Evolutionary conservation across 495 filamentous ascomycete species (phyloP), one percentile per base, ranked within the genome.

Genomic region (Cenococcum geophilum): DNA sequence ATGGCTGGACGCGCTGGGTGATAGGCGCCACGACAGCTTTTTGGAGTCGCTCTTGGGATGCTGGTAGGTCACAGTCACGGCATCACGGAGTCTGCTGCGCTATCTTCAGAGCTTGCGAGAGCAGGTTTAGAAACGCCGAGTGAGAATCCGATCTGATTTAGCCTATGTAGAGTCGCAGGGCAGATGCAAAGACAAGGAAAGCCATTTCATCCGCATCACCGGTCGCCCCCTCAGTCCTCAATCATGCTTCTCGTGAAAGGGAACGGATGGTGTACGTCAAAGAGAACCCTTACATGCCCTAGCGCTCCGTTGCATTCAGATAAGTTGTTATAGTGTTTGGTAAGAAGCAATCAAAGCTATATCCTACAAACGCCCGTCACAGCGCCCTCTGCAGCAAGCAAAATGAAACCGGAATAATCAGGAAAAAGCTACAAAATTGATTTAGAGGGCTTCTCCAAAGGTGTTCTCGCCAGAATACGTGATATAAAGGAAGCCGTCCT

Each of bases 381-480:
- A 23, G 23, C 37, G 48, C 43, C 45, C 4, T 54, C 11, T 54
- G 21, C 56, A 43, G 9, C 8, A 12, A 23, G 43, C 18, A 37
- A 47, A 48, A 5, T 10, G 25, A 43, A 25, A 40, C 36, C 18
- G n/a, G 59, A 59, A 42, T 18, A 25, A 47, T n/a, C 34, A 35
- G 32, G 55, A 25, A 36, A 34, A 25, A 37, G 25, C 18, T 14
- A 18, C 40, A 10, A 42, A 14, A 48, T 12, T 12, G 20, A 27
- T 40, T 49, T 62, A 66, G 62, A 43, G 56, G 11, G 48, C 63
- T 59, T 80, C 84, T 69, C 93, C 93, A 72, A 99, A 99, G 25
- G 93, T 99, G 83, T 99, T 99, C 83, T 99, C 93, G 78, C 93
- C 93, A 40, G 93, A 97, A 79, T 84, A 87, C 83, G 76, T 90